Evolutionary conservation across 352 stramenopile genomes (phyloP).

Genomic region (Pythium folliculosum): DNA sequence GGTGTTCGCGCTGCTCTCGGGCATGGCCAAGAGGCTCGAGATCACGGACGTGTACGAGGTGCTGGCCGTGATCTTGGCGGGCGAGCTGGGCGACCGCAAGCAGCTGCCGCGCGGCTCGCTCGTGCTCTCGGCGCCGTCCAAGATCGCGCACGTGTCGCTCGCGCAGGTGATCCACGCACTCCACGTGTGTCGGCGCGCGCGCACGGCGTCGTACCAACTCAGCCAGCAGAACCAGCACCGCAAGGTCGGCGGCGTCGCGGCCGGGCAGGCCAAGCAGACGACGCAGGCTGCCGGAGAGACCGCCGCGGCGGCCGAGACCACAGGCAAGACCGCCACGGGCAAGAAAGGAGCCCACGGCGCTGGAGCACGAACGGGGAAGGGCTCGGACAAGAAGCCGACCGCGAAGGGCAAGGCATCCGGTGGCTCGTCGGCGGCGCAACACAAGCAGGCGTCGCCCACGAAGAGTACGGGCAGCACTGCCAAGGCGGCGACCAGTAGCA

Average conservation of each 20-base stretch:
- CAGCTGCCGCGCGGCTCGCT: slow-evolving; percentile 19
- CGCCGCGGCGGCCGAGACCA: neutral
- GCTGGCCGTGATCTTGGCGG: slow-evolving; percentile 26
- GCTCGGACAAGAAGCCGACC: neutral
- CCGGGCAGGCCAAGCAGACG: neutral
- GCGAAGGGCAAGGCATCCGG: neutral
- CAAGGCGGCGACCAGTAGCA: neutral
- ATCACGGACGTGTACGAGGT: slow-evolving; percentile 48
- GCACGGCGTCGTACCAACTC: slow-evolving; percentile 4
- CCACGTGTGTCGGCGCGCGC: slow-evolving; percentile 20
- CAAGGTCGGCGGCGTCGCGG: slow-evolving; percentile 18
- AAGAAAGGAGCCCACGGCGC: neutral
- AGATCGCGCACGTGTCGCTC: slow-evolving; percentile 27
- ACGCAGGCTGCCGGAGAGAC: neutral
- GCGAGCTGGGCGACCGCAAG: slow-evolving; percentile 8
- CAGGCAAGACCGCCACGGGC: neutral
- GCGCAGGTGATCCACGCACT: slow-evolving; percentile 35
- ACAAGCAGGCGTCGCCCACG: neutral
- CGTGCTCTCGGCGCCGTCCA: slow-evolving; percentile 23
- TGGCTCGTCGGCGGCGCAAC: neutral
- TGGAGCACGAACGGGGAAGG: neutral
- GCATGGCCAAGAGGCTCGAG: slow-evolving; percentile 38
- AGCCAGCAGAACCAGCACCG: neutral
- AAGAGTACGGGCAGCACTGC: neutral
- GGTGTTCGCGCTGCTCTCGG: slow-evolving; percentile 41